Evolutionary conservation across 2,329 filamentous ascomycete genomes (phyloP).

Genomic region (Raffaelea albimanens): DNA sequence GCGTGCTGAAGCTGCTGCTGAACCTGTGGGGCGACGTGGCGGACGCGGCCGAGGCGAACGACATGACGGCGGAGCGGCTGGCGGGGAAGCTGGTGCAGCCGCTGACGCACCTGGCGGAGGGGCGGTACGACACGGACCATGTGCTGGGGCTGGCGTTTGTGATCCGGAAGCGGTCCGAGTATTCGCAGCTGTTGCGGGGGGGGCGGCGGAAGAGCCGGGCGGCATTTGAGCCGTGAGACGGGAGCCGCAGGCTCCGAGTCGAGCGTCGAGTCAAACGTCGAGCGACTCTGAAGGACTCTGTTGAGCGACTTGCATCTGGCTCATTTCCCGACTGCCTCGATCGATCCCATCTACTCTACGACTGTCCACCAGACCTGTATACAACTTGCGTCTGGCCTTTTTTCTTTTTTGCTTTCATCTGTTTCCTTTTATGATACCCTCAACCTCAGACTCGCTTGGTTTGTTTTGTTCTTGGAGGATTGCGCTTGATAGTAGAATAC

Average conservation of each 20-base stretch:
- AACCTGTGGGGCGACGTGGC: slow-evolving; percentile 34
- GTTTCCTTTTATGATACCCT: slow-evolving; percentile 6
- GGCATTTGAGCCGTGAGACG: slow-evolving; percentile 11
- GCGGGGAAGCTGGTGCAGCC: slow-evolving; percentile 28
- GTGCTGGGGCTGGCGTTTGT: slow-evolving; percentile 34
- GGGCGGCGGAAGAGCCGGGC: slow-evolving; percentile 19
- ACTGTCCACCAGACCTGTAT: too few relatives aligned
- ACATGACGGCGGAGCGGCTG: slow-evolving; percentile 34
- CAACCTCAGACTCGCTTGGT: too few relatives aligned
- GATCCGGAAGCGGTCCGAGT: slow-evolving; percentile 32
- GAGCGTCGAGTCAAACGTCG: too few relatives aligned
- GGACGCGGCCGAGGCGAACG: slow-evolving; percentile 26
- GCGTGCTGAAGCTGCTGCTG: slow-evolving; percentile 31
- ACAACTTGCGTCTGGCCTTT: neutral
- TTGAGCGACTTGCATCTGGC: too few relatives aligned
- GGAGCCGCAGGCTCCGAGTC: too few relatives aligned
- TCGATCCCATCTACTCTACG: too few relatives aligned
- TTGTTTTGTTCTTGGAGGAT: too few relatives aligned
- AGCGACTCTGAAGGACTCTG: too few relatives aligned
- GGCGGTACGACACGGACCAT: slow-evolving; percentile 24
- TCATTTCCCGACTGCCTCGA: too few relatives aligned
- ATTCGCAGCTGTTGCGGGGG: slow-evolving; percentile 25
- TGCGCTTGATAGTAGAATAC: too few relatives aligned
- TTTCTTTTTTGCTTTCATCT: neutral
- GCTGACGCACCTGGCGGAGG: slow-evolving; percentile 25